These are phyloP conservation scores for Leishmania gerbilli DNA, from an alignment of 208 protist genomes.

Conservation along the genomic window DNA sequence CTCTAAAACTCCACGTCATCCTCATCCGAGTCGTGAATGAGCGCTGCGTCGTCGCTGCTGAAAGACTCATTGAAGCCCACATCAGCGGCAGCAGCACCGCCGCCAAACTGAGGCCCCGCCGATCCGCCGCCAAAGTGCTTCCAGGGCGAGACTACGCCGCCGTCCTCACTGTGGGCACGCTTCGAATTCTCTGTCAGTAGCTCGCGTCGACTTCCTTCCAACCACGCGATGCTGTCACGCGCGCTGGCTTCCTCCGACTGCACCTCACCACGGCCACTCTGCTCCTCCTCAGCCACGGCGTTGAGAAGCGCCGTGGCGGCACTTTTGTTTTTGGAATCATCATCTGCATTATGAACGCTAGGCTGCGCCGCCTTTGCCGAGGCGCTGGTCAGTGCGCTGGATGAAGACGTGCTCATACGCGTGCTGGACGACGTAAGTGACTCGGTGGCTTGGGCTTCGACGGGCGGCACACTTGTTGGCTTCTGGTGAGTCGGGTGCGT, in stretches of 20 bases:
- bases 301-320: background rate
- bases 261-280: conserved; percentile 1
- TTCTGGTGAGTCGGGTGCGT: background rate
- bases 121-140: conserved; percentile 7
- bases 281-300: background rate
- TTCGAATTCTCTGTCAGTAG: conserved; percentile 37
- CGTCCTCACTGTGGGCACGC: conserved; percentile 9
- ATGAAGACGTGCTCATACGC: background rate
- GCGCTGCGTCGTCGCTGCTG: conserved; percentile 37
- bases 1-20: conserved; percentile 35
- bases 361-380: background rate
- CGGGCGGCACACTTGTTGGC: background rate
- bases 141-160: conserved; percentile 18
- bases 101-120: conserved; percentile 13
- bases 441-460: background rate
- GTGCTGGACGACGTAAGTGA: background rate
- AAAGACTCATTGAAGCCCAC: conserved; percentile 18
- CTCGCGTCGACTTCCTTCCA: conserved; percentile 44
- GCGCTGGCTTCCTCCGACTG: conserved; percentile 27
- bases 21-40: conserved; percentile 33
- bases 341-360: background rate
- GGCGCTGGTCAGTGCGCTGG: background rate
- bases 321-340: background rate
- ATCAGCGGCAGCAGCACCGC: conserved; percentile 1
- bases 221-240: conserved; percentile 59